A percentile compares a stretch with the other conserved stretches of the same genome.
Conservation (phyloP, 1,139 yeast genomes). For the Blastobotrys arbuscula region DNA sequence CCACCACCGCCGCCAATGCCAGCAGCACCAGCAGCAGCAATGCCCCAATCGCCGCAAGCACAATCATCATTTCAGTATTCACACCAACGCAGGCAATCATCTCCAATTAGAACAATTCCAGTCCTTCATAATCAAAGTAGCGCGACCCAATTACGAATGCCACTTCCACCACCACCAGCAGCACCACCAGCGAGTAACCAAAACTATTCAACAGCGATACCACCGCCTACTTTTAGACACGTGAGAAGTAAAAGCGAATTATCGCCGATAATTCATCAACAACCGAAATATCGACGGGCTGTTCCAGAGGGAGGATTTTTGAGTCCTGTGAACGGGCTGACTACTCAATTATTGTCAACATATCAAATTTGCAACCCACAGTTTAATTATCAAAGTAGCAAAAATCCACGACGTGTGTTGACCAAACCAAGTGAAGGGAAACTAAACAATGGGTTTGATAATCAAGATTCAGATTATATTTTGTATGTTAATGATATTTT, state of each 20-base stretch:
- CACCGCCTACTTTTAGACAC: slow-evolving; percentile 42
- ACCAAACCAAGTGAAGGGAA: slow-evolving; percentile 90
- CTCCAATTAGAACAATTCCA: slow-evolving; percentile 7
- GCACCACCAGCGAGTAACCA: neutral
- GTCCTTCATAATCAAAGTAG: slow-evolving; percentile 6
- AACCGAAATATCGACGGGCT: slow-evolving; percentile 77
- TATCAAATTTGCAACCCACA: slow-evolving; percentile 83
- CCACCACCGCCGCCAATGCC: neutral
- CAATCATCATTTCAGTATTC: slow-evolving; percentile 2
- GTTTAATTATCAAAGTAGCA: slow-evolving; percentile 75
- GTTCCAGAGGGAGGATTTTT: slow-evolving; percentile 71
- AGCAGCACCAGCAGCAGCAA: neutral
- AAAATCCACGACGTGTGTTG: slow-evolving; percentile 85
- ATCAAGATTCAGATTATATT: slow-evolving; percentile 84
- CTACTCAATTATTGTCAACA: slow-evolving; percentile 71
- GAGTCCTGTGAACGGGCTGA: slow-evolving; percentile 82
- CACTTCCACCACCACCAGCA: neutral
- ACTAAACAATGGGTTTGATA: slow-evolving; percentile 79
- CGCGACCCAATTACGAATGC: slow-evolving; percentile 5
- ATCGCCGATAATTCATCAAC: slow-evolving; percentile 54
- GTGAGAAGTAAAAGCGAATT: slow-evolving; percentile 48
- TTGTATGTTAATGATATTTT: slow-evolving; percentile 89
- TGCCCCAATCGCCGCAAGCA: slow-evolving; percentile 1
- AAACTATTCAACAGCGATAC: slow-evolving; percentile 3
- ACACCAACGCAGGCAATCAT: slow-evolving; percentile 8